Evolutionary conservation across 1,284 basidiomycete genomes (phyloP), one percentile per base, ranked within the genome.

Genomic region (Fomitopsis palustris): DNA sequence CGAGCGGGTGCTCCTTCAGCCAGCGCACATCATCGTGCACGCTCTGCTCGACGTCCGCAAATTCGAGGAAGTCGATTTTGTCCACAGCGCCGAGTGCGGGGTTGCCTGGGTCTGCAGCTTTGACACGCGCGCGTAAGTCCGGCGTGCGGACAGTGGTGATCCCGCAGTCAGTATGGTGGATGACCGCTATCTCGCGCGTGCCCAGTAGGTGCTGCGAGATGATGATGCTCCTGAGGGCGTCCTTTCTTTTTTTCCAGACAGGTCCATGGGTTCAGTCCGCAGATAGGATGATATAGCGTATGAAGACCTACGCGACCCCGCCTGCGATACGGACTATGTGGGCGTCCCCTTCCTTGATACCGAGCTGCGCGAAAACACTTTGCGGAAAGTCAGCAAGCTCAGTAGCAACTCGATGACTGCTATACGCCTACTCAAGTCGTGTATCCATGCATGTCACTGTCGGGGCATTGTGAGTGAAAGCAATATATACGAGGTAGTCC

Each of bases 371-470:
- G 42, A 81, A 81, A 23, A 84, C 83, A 65, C 84, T 87, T 7
- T 16, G 14, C 45, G 27, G 55, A 45, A 58, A 38, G 25, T n/a
- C n/a, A 41, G 45, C n/a, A 8, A 27, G 12, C 8, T 35, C 31
- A 16, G 29, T 6, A 16, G 25, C 9, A 3, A n/a, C n/a, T n/a
- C n/a, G n/a, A n/a, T n/a, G n/a, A n/a, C n/a, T n/a, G n/a, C 21
- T 12, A 12, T 4, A 47, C 45, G 61, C 67, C 67, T 59, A 75
- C 78, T 78, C 77, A 61, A 87, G 73, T 53, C 85, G 83, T 55
- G 85, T 83, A 70, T 88, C 87, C 85, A 87, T 88, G 74, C 86
- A 88, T 23, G 84, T 86, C 33, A 86, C 84, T 87, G 61, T 33
- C 27, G 29, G 17, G 17, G 27, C 19, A 51, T 58, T 19, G 16